Conservation (phyloP, 2,329 filamentous ascomycete species). For the Fusarium camptoceras region DNA sequence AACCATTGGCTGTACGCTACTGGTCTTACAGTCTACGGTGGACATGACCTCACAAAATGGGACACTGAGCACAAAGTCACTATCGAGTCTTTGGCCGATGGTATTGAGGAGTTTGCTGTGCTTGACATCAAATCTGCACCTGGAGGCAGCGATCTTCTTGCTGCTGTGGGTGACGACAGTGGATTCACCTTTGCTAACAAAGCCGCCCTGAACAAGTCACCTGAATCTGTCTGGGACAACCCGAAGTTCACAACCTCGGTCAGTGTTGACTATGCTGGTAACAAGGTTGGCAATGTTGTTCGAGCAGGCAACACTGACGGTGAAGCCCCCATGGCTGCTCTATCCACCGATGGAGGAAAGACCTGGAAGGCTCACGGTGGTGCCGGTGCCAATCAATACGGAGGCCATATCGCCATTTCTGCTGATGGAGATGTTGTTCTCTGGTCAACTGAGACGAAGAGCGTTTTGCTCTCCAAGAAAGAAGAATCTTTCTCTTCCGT, state of each 20-base stretch:
- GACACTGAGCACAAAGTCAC: constrained; percentile 61
- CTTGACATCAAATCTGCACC: constrained; percentile 62
- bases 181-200: constrained; percentile 62
- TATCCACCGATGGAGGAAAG: constrained; percentile 63
- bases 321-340: constrained; percentile 58
- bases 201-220: constrained; percentile 55
- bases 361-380: constrained; percentile 62
- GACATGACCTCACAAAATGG: constrained; percentile 67
- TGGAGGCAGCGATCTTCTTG: constrained; percentile 63
- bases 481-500: constrained; percentile 59
- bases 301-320: constrained; percentile 60
- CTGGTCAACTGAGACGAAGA: constrained; percentile 57
- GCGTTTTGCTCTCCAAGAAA: constrained; percentile 58
- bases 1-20: constrained; percentile 73
- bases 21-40: constrained; percentile 65
- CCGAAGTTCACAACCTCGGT: constrained; percentile 60
- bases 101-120: constrained; percentile 66
- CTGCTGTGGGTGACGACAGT: constrained; percentile 63
- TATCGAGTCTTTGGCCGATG: constrained; percentile 63
- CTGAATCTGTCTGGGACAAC: constrained; percentile 58
- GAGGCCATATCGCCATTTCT: constrained; percentile 62
- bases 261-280: constrained; percentile 63
- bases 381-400: constrained; percentile 56
- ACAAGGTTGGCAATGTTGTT: constrained; percentile 59
- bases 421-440: constrained; percentile 63